Conservation (phyloP, 2,329 filamentous ascomycete genomes). For the Teratosphaeria epicoccoides region DNA sequence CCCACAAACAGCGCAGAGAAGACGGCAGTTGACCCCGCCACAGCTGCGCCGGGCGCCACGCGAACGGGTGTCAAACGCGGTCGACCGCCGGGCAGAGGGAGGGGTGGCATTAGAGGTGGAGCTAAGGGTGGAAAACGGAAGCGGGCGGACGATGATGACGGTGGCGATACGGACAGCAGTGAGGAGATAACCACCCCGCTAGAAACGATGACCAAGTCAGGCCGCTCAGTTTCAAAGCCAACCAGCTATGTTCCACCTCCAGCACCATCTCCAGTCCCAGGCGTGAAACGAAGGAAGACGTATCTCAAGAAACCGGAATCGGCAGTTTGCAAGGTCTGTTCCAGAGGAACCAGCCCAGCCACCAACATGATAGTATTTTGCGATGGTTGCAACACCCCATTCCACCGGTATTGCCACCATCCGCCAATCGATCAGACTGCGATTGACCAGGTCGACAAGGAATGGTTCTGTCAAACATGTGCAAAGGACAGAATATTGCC, state of each 20-base stretch:
- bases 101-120: constrained; percentile 25
- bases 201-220: constrained; percentile 63
- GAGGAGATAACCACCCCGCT: constrained; percentile 41
- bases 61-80: constrained; percentile 4
- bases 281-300: constrained; percentile 48
- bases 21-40: neutral
- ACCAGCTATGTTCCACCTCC: constrained; percentile 50
- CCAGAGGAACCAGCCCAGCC: constrained; percentile 58
- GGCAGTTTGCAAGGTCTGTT: constrained; percentile 60
- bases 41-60: neutral
- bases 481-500: constrained; percentile 36
- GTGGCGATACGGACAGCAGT: constrained; percentile 28
- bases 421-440: constrained; percentile 62
- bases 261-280: constrained; percentile 34
- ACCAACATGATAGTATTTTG: constrained; percentile 78
- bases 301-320: constrained; percentile 43
- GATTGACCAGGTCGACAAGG: constrained; percentile 53
- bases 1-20: neutral
- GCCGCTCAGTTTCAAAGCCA: constrained; percentile 59
- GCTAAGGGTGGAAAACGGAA: constrained; percentile 27
- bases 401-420: constrained; percentile 74
- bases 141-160: constrained; percentile 24
- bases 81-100: constrained; percentile 17
- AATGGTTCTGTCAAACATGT: constrained; percentile 64
- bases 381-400: constrained; percentile 67